These are phyloP conservation scores for Colletotrichum lindemuthianum DNA, from an alignment of 2,329 filamentous ascomycete genomes.

Conservation along the genomic window DNA sequence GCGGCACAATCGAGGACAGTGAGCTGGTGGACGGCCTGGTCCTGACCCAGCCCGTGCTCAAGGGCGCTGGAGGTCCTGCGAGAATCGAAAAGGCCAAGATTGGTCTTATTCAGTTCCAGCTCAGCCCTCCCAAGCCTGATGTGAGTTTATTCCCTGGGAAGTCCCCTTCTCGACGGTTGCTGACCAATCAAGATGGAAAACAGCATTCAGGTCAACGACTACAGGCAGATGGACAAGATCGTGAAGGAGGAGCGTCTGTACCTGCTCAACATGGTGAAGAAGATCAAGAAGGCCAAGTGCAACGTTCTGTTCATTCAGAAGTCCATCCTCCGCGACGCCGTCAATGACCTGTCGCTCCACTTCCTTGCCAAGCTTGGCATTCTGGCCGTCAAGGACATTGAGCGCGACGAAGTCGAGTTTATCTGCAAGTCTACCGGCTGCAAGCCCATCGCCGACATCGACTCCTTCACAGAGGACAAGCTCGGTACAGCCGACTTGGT, in stretches of 20 bases:
- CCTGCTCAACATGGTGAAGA: conserved; percentile 98
- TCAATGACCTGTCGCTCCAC: conserved; percentile 97
- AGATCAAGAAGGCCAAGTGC: conserved; percentile 99
- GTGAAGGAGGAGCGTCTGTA: conserved; percentile 99
- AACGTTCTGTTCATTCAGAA: conserved; percentile 99
- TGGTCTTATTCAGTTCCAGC: conserved; percentile 97
- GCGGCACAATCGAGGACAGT: conserved; percentile 97
- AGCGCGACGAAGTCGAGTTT: conserved; percentile 98
- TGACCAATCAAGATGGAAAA: conserved; percentile 84
- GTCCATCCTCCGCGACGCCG: conserved; percentile 95
- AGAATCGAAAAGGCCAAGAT: conserved; percentile 98
- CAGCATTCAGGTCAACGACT: conserved; percentile 98
- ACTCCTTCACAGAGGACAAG: conserved; percentile 99
- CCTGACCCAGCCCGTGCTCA: conserved; percentile 90
- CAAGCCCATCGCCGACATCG: conserved; percentile 98
- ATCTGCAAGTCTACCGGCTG: conserved; percentile 99
- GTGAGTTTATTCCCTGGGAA: conserved; percentile 59
- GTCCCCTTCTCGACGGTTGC: conserved; percentile 17
- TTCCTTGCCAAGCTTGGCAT: conserved; percentile 98
- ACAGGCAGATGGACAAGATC: conserved; percentile 99
- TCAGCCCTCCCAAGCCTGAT: conserved; percentile 97
- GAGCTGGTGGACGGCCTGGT: conserved; percentile 97
- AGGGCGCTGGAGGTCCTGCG: conserved; percentile 89
- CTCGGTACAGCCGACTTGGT: conserved; percentile 92
- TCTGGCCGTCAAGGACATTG: conserved; percentile 95